Base-by-base conservation (phyloP, 371 early-diverging fungal genomes). In the Mucor ambiguus region DNA sequence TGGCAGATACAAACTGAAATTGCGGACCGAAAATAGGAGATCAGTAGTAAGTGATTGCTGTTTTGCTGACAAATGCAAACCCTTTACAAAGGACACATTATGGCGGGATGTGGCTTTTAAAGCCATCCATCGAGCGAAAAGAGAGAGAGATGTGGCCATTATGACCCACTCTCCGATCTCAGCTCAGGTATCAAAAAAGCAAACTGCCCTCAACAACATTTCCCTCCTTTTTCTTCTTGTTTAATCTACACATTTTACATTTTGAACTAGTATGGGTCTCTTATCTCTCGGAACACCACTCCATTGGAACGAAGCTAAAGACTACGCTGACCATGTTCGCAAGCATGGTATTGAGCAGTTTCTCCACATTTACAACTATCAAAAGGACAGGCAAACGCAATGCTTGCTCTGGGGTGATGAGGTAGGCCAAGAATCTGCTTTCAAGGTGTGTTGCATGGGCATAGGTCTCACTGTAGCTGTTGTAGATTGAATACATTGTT, bases 401-500 rank as follows among this genome's bases (percentile, higher is more conserved):
- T 77, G 82, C 54, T 83, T 97, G 20, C 81, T 93, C 16, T 98
- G 98, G 98, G 99, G 99, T 60, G 99, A 98, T 72, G 99, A 98
- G 87, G 95, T 95, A 85, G 55, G 49, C 30, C 3, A 10, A 28
- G 24, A 12, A 4, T 10, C 26, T 49, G 26, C 33, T 10, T 8
- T 8, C 33, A 30, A 22, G 22, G 7, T 20, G 10, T 48, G 33
- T 33, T 4, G 4, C 10, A 49, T 49, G 46, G 22, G 28, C 28
- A 24, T 33, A 18, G 10, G 41, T 0, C 49, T 49, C 52, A 44
- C 26, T 24, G 64, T 18, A 24, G n/a, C 24, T 29, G 14, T 4
- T 26, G 52, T 71, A 95, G 93, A 85, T 97, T 60, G 99, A 98
- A 76, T 98, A 97, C 77, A 85, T 95, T 70, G 92, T 97, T 26